Conservation (phyloP, 2,329 filamentous ascomycete species). For the Lojkania enalia region DNA sequence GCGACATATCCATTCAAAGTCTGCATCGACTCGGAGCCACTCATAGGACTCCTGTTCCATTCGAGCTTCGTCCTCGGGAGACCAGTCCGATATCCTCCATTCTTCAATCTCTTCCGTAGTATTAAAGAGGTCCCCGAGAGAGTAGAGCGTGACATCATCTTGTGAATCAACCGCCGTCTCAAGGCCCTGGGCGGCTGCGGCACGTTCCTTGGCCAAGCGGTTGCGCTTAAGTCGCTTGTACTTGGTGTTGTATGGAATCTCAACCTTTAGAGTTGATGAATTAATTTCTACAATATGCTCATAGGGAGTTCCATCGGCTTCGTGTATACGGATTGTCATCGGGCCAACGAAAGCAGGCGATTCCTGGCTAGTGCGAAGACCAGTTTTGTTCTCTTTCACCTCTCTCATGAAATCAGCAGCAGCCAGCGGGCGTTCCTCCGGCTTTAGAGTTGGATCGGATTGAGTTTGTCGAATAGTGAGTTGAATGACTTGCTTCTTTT, state of each 20-base stretch:
- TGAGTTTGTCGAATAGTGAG: constrained; percentile 76
- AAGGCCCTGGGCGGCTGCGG: constrained; percentile 63
- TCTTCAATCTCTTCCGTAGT: constrained; percentile 76
- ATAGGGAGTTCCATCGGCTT: constrained; percentile 96
- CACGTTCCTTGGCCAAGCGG: constrained; percentile 77
- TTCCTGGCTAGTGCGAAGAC: constrained; percentile 68
- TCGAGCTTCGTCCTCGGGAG: constrained; percentile 79
- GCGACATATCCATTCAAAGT: constrained; percentile 96
- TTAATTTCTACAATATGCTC: constrained; percentile 97
- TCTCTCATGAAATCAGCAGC: constrained; percentile 81
- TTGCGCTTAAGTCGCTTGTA: constrained; percentile 96
- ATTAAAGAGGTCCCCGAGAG: constrained; percentile 87
- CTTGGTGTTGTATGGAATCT: constrained; percentile 98
- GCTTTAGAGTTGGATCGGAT: constrained; percentile 29
- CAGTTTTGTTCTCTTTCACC: constrained; percentile 75
- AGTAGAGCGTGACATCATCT: constrained; percentile 85
- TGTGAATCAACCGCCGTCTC: constrained; percentile 65
- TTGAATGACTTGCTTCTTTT: constrained; percentile 94
- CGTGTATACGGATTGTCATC: constrained; percentile 97
- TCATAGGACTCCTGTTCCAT: constrained; percentile 98
- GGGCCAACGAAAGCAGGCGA: constrained; percentile 89
- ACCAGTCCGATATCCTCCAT: constrained; percentile 89
- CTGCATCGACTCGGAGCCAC: constrained; percentile 97
- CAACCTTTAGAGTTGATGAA: constrained; percentile 80
- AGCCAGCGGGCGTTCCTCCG: constrained; percentile 53